Evolutionary conservation across 768 basidiomycete genomes (phyloP).

Genomic region (Pilatotrama ljubarskyi): DNA sequence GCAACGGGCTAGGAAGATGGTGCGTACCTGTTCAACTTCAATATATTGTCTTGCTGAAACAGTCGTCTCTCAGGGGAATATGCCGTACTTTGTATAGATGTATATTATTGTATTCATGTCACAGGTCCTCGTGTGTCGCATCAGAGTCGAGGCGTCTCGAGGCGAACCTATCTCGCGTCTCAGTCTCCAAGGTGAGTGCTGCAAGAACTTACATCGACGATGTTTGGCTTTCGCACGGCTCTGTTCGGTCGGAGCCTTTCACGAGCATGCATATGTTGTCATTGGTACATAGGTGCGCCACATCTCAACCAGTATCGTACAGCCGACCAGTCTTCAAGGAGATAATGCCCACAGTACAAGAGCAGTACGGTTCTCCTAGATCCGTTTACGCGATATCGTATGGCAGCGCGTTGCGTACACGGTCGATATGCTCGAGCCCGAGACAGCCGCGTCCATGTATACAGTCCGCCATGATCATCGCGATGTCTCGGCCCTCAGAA

Average conservation of each 20-base stretch:
- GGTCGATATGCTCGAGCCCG: conserved; percentile 29
- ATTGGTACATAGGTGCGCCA: too few species aligned
- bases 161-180: too few species aligned
- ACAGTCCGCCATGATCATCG: conserved; percentile 42
- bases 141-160: too few species aligned
- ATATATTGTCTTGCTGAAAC: background rate
- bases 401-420: conserved; percentile 35
- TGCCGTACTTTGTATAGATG: conserved; percentile 54
- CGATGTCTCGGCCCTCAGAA: conserved; percentile 50
- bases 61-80: conserved; percentile 41
- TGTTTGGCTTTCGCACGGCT: too few species aligned
- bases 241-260: too few species aligned
- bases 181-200: too few species aligned
- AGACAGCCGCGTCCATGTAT: conserved; percentile 33
- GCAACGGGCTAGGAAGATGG: conserved; percentile 67
- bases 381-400: conserved; percentile 27
- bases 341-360: too few species aligned
- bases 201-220: background rate
- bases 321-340: too few species aligned
- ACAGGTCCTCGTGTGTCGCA: background rate
- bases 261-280: too few species aligned
- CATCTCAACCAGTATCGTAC: background rate
- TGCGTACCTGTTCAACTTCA: conserved; percentile 38
- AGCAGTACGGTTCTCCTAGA: background rate
- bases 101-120: conserved; percentile 1